Evolutionary conservation across 2,329 filamentous ascomycete genomes (phyloP), one percentile per base, ranked within the genome.

Genomic region (Fusarium sp.): DNA sequence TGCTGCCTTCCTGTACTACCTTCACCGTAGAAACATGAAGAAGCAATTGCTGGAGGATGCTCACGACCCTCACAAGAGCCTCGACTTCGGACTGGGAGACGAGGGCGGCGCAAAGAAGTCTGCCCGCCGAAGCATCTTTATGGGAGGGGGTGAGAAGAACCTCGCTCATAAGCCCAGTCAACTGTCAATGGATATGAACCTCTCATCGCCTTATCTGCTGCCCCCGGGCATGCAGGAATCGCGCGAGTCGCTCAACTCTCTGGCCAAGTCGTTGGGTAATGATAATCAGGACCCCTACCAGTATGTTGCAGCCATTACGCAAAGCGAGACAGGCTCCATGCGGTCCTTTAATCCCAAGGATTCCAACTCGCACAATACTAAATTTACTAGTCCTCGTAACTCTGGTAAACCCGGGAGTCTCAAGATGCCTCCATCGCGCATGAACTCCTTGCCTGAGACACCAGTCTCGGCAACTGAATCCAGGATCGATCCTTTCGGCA

Each of bases 131-230:
- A 79, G 75, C 53, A 65, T 78, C 26, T 78, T 80, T 31, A 62
- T 74, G 70, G 73, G 72, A 83, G 88, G 84, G 45, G 85, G 83
- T 28, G 85, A 92, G 75, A 89, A 89, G 77, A 78, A 81, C 23
- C 66, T 74, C 36, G 47, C 55, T 38, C 80, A 81, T 70, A 78
- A 79, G 51, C 80, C 82, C 47, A 82, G 83, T 37, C 88, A 91
- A 72, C 79, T 91, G 50, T 92, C 89, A 34, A 88, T 95, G 86
- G 87, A 89, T 72, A 88, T 94, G 86, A 89, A 91, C 75, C 84
- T 94, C 47, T 88, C 88, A 34, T 96, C 90, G 73, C 96, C 96
- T 3, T 99, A 98, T 77, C 86, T 99, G n/a, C 85, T 98, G n/a
- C 94, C 96, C 6, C 92, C 92, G 2, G 89, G 88, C 56, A 76